phyloP scores from a whole-genome alignment of 441 rosid genomes.

The Sinapis alba region DNA sequence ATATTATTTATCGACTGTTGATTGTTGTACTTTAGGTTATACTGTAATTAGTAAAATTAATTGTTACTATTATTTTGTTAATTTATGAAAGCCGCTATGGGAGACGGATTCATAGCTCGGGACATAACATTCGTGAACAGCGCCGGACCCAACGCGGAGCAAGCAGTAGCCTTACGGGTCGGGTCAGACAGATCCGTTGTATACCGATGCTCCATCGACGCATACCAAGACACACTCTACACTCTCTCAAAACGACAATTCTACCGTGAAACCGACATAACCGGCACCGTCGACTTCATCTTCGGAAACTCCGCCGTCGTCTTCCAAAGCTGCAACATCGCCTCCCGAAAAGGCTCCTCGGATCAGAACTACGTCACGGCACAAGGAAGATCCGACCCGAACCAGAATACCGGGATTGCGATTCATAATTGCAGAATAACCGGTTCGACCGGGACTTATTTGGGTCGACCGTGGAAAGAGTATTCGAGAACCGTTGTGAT shows the following conservation, averaged over 20 bases:
- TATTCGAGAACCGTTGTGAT: conserved; percentile 46
- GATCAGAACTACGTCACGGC: conserved; percentile 41
- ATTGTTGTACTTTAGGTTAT: neutral
- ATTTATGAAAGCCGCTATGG: conserved; percentile 43
- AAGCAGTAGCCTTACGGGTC: conserved; percentile 50
- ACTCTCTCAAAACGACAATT: conserved; percentile 47
- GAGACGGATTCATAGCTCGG: conserved; percentile 47
- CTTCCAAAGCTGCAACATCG: conserved; percentile 45
- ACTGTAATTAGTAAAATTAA: neutral
- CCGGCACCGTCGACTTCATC: conserved; percentile 48
- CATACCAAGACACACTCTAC: conserved; percentile 51
- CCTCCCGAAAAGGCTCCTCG: conserved; percentile 32
- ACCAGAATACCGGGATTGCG: conserved; percentile 48
- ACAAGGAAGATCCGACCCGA: conserved; percentile 41
- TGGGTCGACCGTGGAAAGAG: conserved; percentile 49
- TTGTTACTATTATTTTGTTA: neutral
- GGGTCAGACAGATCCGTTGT: conserved; percentile 45
- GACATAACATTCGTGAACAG: conserved; percentile 50
- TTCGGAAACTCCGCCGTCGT: conserved; percentile 47
- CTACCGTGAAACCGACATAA: conserved; percentile 41
- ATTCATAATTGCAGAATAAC: conserved; percentile 41
- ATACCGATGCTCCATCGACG: conserved; percentile 42
- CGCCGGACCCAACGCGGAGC: conserved; percentile 43
- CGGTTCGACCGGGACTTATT: conserved; percentile 38
- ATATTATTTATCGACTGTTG: neutral